phyloP scores from a whole-genome alignment of 2,329 filamentous ascomycete genomes.

The Cordyceps cicadae region DNA sequence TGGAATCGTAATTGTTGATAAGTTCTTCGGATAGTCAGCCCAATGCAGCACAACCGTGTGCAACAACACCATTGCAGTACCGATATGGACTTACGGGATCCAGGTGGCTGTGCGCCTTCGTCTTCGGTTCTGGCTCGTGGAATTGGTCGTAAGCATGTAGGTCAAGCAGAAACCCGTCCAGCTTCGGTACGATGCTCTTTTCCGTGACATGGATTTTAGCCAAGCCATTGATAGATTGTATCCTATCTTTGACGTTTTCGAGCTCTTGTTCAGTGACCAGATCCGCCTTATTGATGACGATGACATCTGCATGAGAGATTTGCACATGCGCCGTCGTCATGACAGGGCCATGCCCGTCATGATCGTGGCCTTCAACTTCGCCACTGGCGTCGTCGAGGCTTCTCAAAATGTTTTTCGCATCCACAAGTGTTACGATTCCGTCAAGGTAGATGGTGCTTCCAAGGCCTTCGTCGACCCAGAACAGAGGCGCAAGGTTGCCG shows the following conservation, averaged over 20 bases:
- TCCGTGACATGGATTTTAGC: conserved; percentile 78
- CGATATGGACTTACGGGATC: conserved; percentile 57
- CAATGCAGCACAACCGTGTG: background rate
- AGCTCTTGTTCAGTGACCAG: conserved; percentile 66
- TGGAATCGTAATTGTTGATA: conserved; percentile 65
- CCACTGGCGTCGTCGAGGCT: conserved; percentile 66
- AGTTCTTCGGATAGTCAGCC: background rate
- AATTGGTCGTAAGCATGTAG: conserved; percentile 88
- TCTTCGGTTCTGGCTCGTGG: conserved; percentile 59
- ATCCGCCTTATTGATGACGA: conserved; percentile 91
- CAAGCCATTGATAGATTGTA: conserved; percentile 80
- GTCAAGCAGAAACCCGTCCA: conserved; percentile 83
- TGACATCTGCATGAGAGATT: conserved; percentile 91
- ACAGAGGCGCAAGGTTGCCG: conserved; percentile 88
- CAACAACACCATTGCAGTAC: background rate
- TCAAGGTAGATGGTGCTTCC: conserved; percentile 95
- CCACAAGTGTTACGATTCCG: conserved; percentile 90
- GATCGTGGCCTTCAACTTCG: conserved; percentile 43
- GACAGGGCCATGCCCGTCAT: conserved; percentile 52
- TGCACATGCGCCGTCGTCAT: conserved; percentile 93
- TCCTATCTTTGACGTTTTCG: conserved; percentile 57
- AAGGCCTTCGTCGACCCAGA: conserved; percentile 95
- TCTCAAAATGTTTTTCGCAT: conserved; percentile 83
- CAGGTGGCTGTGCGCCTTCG: conserved; percentile 80
- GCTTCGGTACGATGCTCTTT: conserved; percentile 67